phyloP scores from a whole-genome alignment of 352 stramenopile species.

The Globisporangium lucens region DNA sequence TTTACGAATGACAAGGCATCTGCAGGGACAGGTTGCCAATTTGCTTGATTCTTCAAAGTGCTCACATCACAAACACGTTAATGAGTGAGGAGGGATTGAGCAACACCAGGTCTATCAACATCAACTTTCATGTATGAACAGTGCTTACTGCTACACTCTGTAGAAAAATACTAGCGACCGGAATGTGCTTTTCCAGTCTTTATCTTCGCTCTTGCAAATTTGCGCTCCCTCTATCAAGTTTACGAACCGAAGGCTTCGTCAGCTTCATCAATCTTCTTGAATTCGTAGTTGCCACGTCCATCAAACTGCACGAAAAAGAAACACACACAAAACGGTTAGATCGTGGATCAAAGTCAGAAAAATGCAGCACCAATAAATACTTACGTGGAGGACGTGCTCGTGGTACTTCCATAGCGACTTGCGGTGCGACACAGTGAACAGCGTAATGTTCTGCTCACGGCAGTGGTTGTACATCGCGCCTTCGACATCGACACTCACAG shows the following conservation, averaged over 20 bases:
- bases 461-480: constrained; percentile 85
- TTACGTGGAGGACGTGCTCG: constrained; percentile 77
- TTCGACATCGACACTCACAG: constrained; percentile 86
- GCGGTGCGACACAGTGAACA: constrained; percentile 90
- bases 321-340: constrained; percentile 4
- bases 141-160: constrained; percentile 1
- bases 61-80: background rate
- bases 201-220: constrained; percentile 1
- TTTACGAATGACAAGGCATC: background rate
- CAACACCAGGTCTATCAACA: background rate
- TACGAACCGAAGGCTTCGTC: constrained; percentile 81
- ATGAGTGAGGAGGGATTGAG: background rate
- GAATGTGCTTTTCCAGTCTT: background rate
- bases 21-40: background rate
- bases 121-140: constrained; percentile 1
- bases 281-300: constrained; percentile 79
- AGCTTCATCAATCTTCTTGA: constrained; percentile 80
- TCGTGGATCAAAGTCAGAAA: constrained; percentile 1
- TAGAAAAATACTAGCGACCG: background rate
- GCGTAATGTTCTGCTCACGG: constrained; percentile 86
- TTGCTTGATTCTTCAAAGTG: background rate
- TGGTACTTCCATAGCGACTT: constrained; percentile 91
- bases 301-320: constrained; percentile 55
- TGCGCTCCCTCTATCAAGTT: constrained; percentile 9
- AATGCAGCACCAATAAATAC: constrained; percentile 15